Evolutionary conservation across 2,329 filamentous ascomycete genomes (phyloP), one percentile per base, ranked within the genome.

Genomic region (Grosmannia serpens): DNA sequence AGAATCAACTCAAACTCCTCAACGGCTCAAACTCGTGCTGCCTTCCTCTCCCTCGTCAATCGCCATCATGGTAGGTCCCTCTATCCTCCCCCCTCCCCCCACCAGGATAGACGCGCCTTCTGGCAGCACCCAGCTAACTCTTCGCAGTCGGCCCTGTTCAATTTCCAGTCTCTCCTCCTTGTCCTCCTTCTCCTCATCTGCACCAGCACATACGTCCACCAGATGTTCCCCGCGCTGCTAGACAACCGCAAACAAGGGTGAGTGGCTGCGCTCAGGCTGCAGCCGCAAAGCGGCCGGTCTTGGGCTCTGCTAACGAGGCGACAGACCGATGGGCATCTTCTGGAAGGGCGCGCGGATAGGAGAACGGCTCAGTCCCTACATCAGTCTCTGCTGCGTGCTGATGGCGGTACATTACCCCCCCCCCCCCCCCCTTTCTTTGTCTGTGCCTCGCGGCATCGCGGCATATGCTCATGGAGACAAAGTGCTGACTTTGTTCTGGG

Each of bases 261-360:
- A 4, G 60, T 31, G 3, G 20, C 11, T 44, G 8, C 20, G 41
- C 13, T 2, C 20, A 44, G 41, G 2, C 41, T 22, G 20, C 20
- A 15, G 41, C 41, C 20, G 1, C 8, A n/a, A n/a, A 33, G 6
- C 3, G 8, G n/a, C 3, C 33, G 27, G 41, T 47, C 9, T 24
- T 35, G 35, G 27, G 50, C n/a, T n/a, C 22, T 41, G n/a, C 41
- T 56, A 10, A 41, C 55, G 24, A 2, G 10, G 4, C 10, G 3
- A 59, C 64, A 91, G 87, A 17, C 75, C 90, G 55, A 83, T 90
- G 66, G 89, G 90, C 56, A 86, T 95, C 62, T 95, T 97, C 70
- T 99, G 94, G 94, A 96, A 97, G 74, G 91, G 85, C 63, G 94
- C 94, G 29, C 81, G 94, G 63, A 85, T 99, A 70, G 94, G 94